phyloP scores from a whole-genome alignment of 768 basidiomycete genomes.

The Leucosporidium yakuticum region DNA sequence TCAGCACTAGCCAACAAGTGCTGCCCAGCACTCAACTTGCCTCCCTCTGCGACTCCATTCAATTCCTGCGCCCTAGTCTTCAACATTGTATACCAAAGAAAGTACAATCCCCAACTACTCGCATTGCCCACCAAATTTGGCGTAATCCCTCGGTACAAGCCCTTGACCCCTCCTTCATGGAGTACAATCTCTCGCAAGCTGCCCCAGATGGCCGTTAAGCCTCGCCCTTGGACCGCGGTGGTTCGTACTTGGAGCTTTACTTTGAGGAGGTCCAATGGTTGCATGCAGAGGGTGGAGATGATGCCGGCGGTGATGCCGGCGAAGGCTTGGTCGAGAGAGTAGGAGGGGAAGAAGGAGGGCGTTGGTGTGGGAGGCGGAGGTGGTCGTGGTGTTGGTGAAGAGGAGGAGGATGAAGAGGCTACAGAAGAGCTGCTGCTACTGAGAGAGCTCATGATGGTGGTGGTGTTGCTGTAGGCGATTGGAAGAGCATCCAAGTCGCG shows the following conservation, averaged over 20 bases:
- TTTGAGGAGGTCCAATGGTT: constrained; percentile 93
- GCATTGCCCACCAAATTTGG: constrained; percentile 93
- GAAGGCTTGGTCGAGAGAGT: constrained; percentile 78
- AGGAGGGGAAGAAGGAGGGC: constrained; percentile 21
- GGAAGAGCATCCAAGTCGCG: too few relatives aligned
- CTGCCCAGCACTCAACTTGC: constrained; percentile 64
- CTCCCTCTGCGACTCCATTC: constrained; percentile 44
- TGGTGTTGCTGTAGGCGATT: too few relatives aligned
- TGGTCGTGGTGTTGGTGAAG: neutral
- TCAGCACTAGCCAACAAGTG: constrained; percentile 86
- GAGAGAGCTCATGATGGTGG: too few relatives aligned
- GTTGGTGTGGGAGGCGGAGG: neutral
- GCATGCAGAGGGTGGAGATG: constrained; percentile 88
- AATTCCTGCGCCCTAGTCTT: constrained; percentile 67
- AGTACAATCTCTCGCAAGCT: constrained; percentile 67
- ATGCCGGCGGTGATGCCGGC: constrained; percentile 90
- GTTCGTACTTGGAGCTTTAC: constrained; percentile 87
- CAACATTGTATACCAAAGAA: constrained; percentile 95
- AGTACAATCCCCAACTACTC: constrained; percentile 95
- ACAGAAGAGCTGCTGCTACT: neutral
- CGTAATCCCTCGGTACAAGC: constrained; percentile 81
- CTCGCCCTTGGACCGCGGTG: constrained; percentile 43
- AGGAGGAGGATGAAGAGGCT: neutral
- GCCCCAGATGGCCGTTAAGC: constrained; percentile 68
- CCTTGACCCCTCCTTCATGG: constrained; percentile 64